Percentiles rank a stretch among this genome's conserved stretches.
Conservation (phyloP, 805 yeast genomes). For the Jamesozyma gamospora region DNA sequence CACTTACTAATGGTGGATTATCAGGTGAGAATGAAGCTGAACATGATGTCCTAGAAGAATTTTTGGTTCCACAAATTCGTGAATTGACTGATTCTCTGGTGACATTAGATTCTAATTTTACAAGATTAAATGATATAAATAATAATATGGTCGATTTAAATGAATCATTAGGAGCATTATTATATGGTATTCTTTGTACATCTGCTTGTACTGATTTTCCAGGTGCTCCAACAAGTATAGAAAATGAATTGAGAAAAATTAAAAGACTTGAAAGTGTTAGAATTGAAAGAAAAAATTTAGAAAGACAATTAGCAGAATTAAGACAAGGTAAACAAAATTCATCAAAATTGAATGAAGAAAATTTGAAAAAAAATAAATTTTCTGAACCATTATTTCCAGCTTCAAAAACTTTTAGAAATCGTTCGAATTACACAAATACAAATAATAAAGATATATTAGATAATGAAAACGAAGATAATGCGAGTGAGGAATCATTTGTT, state of each 20-base stretch:
- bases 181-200: constrained; percentile 73
- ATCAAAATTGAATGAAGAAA: not conserved
- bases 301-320: constrained; percentile 6
- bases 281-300: constrained; percentile 12
- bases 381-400: constrained; percentile 9
- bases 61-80: constrained; percentile 34
- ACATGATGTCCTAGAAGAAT: constrained; percentile 25
- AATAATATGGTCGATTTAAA: constrained; percentile 55
- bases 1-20: constrained; percentile 2
- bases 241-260: constrained; percentile 17
- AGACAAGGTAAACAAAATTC: not conserved
- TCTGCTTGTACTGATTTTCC: constrained; percentile 80
- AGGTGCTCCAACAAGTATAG: constrained; percentile 20
- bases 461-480: constrained; percentile 20
- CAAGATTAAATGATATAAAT: constrained; percentile 49
- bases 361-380: constrained; percentile 1
- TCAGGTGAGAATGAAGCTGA: constrained; percentile 5
- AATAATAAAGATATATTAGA: not conserved
- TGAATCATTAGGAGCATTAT: constrained; percentile 66
- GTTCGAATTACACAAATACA: not conserved
- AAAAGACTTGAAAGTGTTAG: constrained; percentile 13
- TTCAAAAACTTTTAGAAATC: constrained; percentile 3
- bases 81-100: constrained; percentile 40
- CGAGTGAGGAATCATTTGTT: constrained; percentile 29
- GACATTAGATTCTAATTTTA: constrained; percentile 50